Base-by-base conservation (phyloP, 176 grass and related monocot species). In the Olyra latifolia region DNA sequence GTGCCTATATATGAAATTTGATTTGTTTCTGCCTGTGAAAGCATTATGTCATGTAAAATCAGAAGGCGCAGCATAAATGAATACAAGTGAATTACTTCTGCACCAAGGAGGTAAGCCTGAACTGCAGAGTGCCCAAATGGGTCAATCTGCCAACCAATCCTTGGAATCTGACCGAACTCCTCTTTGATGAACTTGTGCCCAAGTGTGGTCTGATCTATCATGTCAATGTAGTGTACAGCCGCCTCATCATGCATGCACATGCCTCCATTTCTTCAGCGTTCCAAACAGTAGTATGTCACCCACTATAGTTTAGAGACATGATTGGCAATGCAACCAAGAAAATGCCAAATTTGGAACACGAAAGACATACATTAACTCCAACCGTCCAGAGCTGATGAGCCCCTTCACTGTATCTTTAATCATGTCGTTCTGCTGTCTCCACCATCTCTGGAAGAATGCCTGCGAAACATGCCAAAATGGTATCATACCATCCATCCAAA, bases 161-260 rank as follows among this genome's bases (percentile, higher is more conserved):
- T 90, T 35, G 94, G 94, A 72, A 86, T 84, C 74, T 87, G 84
- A 57, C 81, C 88, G 48, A 97, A 97, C 62, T 97, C 86, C 30
- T 97, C 80, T 78, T 93, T 97, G 56, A 97, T 85, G 72, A 86
- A 97, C 71, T 48, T 87, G 57, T 97, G 94, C 7, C 94, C 94
- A 20, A 97, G 88, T 15, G 94, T 97, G 68, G 94, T 97, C 69
- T 93, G 91, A 69, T 97, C 94, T 43, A 97, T 97, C 94, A 97
- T 97, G 91, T 97, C 94, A 65, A 97, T 93, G 75, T 93, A 97
- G 82, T 97, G 94, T 29, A 97, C 94, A 10, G 91, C 39, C 4
- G 91, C 94, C 57, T 97, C 94, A 29, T 97, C 94, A 10, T 97
- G 94, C 94, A 97, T 93, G 86, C 94, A 97, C 94, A 97, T 91